Evolutionary conservation across 192 early-diverging fungal species (phyloP), one percentile per base, ranked within the genome.

Genomic region (Podila epicladia): DNA sequence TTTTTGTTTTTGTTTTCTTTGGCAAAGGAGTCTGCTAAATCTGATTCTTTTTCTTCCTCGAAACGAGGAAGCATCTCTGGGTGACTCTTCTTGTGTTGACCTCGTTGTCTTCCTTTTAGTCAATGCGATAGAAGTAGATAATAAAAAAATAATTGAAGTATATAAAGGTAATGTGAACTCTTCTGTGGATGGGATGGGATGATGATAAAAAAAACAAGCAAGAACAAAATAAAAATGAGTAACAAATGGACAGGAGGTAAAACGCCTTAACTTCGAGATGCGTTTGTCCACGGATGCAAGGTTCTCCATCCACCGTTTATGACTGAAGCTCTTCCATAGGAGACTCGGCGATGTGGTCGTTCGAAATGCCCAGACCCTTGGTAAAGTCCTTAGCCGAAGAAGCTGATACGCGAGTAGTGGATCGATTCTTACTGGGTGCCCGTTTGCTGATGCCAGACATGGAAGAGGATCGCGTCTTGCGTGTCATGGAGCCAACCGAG

Each of bases 371-470:
- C 4, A 68, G 55, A 31, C 70, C 82, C 51, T 73, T 75, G n/a
- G 38, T 19, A 58, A 61, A 62, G 57, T 75, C 82, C 28, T 67
- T 71, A 7, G 58, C 69, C 0, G 73, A 68, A 11, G 65, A 59
- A 3, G 70, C 69, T 33, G 73, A 68, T 26, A 71, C 65, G 2
- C 75, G 64, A 13, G 80, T 71, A 4, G 70, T 37, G 35, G 35
- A 37, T 24, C 72, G 24, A 15, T 74, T 64, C 53, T 74, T 75
- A 58, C 73, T 72, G 17, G 65, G 73, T 2, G 64, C 50, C 5
- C 70, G 69, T 51, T 83, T 80, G 38, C 28, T 73, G 48, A 80
- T 69, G 1, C 71, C 77, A 1, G 77, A 80, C 77, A 75, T 76
- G 22, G 82, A 76, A n/a, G 71, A 69, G 7, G 73, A 72, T 22